Base-by-base conservation (phyloP, 805 yeast species). In the fission yeast (Schizosaccharomyces pombe) region DNA sequence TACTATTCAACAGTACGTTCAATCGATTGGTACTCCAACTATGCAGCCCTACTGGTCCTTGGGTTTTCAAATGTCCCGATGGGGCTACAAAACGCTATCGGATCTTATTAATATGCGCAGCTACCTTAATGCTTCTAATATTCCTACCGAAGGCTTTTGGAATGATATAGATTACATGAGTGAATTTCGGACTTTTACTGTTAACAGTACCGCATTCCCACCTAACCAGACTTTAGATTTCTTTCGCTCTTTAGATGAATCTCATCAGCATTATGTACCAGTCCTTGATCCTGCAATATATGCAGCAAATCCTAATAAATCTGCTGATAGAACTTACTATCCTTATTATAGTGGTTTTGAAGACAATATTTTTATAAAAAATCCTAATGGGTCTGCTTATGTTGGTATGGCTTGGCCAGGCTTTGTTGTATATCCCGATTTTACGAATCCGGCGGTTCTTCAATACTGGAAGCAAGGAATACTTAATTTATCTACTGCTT, bases 61-160 rank as follows among this genome's bases (percentile, higher is more conserved):
- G n/a, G 94, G 91, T 0, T 80, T 82, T 62, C 93, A 84, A 62
- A 93, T 84, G 64, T 82, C 87, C 60, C 73, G 93, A 63, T 84
- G 94, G 93, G 84, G 84, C 62, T 84, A 84, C 64, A 81, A 82
- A 60, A 85, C 79, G 62, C 82, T 79, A 61, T 66, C 69, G 14
- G 91, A 82, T 64, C 82, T 84, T 1, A 62, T 81, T 28, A 74
- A 70, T 8, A 75, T 83, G 12, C 72, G 72, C 57, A 61, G 70
- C 2, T 70, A 73, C 55, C 76, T 84, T 72, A 91, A 82, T 62
- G 68, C 72, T 55, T 63, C 75, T 58, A 72, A 69, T 54, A 75
- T 84, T 55, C 91, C 93, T 2, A 79, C 77, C 62, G 94, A 84
- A 64, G 73, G 80, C 14, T 78, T 84, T 51, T 84, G 94, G 94